Base-by-base conservation (phyloP, 2,329 filamentous ascomycete species). In the Stachybotrys elegans region DNA sequence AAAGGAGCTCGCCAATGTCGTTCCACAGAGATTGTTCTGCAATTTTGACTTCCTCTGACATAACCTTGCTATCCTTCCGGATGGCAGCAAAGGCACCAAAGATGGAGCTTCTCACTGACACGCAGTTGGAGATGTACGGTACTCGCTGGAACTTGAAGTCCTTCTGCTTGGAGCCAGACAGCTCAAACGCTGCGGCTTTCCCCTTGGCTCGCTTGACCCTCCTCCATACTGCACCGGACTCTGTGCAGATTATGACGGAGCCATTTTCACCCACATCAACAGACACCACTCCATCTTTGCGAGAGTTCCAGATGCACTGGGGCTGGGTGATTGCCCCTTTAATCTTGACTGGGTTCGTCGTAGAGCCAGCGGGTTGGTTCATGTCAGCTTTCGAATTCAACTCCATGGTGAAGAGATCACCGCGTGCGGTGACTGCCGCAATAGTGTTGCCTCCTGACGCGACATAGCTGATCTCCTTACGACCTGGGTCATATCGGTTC, bases 81-180 rank as follows among this genome's bases (percentile, higher is more conserved):
- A 95, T 78, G 4, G 89, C 90, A 25, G 89, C 87, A 69, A 92
- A 97, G 0, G 92, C 88, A 5, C 93, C 93, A 64, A 88, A 95
- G 0, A 85, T 80, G 25, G 93, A 97, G 54, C 90, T 92, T 51
- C 90, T 79, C 7, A 97, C 91, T 4, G 84, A 83, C 23, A 86
- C 77, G 13, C 94, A 88, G 27, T 90, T 83, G 2, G 89, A 95
- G 44, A 98, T 79, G 34, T 87, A 90, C 1, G 93, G 86, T 8
- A 98, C 82, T 45, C 93, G 83, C 56, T 92, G 84, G 54, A 97
- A 98, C 61, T 98, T 98, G 71, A 94, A 95, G 58, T 95, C 90
- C 53, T 94, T 95, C 12, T 80, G 78, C 55, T 81, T 86, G 25
- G 76, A 72, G 19, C 83, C 81, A 2, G 68, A 64, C 2, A 64